Conservation (phyloP, 106 monocot genomes). For the Posidonia australis region DNA sequence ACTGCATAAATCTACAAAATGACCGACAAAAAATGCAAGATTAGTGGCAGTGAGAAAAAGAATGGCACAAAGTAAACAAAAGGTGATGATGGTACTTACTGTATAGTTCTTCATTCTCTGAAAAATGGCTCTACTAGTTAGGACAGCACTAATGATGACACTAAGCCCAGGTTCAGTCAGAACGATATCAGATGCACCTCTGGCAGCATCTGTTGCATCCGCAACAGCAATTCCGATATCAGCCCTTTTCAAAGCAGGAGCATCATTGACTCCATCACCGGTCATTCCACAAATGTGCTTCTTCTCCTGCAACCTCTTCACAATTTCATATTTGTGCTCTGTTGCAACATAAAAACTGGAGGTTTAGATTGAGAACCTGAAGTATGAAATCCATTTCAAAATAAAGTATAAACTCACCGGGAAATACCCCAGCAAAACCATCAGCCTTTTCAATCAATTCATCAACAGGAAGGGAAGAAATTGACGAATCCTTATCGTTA, state of each 20-base stretch:
- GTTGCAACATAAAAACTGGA: conserved; percentile 9
- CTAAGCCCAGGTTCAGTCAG: conserved; percentile 95
- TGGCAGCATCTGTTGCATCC: conserved; percentile 95
- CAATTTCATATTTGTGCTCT: conserved; percentile 99
- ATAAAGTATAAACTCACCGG: conserved; percentile 13
- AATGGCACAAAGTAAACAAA: neutral
- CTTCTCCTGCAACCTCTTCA: conserved; percentile 92
- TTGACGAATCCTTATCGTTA: conserved; percentile 37
- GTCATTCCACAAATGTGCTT: conserved; percentile 99
- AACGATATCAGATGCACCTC: conserved; percentile 92
- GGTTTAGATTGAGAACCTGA: neutral
- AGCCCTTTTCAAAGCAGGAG: conserved; percentile 95
- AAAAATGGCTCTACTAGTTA: conserved; percentile 94
- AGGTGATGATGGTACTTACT: conserved; percentile 19
- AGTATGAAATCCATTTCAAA: neutral
- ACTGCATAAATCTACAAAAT: conserved; percentile 76
- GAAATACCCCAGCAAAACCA: conserved; percentile 54
- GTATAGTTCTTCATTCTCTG: conserved; percentile 99
- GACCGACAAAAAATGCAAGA: conserved; percentile 7
- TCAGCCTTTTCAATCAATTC: conserved; percentile 57
- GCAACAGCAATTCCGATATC: conserved; percentile 98
- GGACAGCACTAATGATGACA: conserved; percentile 95
- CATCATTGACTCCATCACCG: conserved; percentile 97
- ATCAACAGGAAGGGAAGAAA: conserved; percentile 37
- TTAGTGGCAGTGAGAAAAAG: neutral